Conservation (phyloP, 345 rosid species). For the Aethionema arabicum region DNA sequence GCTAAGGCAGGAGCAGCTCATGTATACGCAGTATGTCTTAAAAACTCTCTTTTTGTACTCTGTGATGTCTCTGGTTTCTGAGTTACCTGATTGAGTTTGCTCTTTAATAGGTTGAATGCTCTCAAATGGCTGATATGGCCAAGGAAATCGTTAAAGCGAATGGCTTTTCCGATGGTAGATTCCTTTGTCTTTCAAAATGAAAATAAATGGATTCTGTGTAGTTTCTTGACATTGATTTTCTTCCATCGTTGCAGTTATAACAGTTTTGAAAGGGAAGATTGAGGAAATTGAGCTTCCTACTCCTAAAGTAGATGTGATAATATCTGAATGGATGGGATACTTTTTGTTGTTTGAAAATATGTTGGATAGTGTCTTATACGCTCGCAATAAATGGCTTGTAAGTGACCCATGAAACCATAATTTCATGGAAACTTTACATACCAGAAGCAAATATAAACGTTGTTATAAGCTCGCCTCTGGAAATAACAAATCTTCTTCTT, state of each 20-base stretch:
- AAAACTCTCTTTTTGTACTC: not conserved
- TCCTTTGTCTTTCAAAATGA: slow-evolving; percentile 13
- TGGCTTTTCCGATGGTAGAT: slow-evolving; percentile 78
- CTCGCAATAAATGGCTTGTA: slow-evolving; percentile 98
- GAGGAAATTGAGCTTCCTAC: slow-evolving; percentile 95
- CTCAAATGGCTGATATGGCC: slow-evolving; percentile 94
- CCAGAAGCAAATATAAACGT: not conserved
- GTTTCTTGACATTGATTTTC: not conserved
- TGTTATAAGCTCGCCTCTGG: not conserved
- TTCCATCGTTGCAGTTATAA: slow-evolving; percentile 57
- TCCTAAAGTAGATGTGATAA: slow-evolving; percentile 85
- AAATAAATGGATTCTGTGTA: not conserved
- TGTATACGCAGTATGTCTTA: slow-evolving; percentile 73
- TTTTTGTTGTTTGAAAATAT: slow-evolving; percentile 94
- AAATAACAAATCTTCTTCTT: slow-evolving; percentile 4
- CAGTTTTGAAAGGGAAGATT: slow-evolving; percentile 95
- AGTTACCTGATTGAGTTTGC: slow-evolving; percentile 9
- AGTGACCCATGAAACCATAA: slow-evolving; percentile 35
- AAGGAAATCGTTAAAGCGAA: slow-evolving; percentile 82
- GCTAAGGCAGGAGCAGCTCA: slow-evolving; percentile 96
- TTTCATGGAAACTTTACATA: slow-evolving; percentile 7
- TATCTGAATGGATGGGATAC: slow-evolving; percentile 99
- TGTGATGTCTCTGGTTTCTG: not conserved
- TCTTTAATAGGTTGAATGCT: slow-evolving; percentile 73
- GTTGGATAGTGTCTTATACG: slow-evolving; percentile 85